These are phyloP conservation scores for Truncatella angustata DNA, from an alignment of 2,329 filamentous ascomycete genomes.

Conservation along the genomic window DNA sequence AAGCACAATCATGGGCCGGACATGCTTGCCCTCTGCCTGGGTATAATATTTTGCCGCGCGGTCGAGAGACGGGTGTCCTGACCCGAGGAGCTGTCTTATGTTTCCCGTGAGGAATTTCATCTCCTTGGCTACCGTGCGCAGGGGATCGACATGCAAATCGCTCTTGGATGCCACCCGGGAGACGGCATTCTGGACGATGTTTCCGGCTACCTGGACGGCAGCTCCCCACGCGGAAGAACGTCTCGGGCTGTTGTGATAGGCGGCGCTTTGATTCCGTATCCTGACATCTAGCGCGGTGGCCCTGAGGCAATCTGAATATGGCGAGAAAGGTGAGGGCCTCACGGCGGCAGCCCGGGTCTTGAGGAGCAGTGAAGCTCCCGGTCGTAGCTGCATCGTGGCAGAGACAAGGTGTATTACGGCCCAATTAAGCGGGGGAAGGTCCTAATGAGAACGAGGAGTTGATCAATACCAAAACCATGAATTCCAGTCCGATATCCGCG, in stretches of 20 bases:
- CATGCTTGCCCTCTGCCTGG: conserved; percentile 92
- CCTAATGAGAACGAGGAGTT: not conserved
- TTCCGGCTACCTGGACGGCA: conserved; percentile 68
- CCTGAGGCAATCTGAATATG: conserved; percentile 38
- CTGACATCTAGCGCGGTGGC: conserved; percentile 29
- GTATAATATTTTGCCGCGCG: conserved; percentile 98
- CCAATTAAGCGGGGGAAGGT: conserved; percentile 2
- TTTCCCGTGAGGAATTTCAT: conserved; percentile 95
- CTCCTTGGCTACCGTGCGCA: conserved; percentile 89
- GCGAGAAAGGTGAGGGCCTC: conserved; percentile 33
- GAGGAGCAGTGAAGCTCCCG: conserved; percentile 50
- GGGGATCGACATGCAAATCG: conserved; percentile 77
- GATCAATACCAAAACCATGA: not conserved
- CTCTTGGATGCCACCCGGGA: conserved; percentile 51
- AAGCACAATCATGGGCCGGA: conserved; percentile 89
- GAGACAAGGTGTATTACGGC: conserved; percentile 5
- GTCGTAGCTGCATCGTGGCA: conserved; percentile 52
- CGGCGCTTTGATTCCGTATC: conserved; percentile 29
- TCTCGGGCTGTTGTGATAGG: conserved; percentile 44
- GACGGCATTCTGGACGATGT: conserved; percentile 68
- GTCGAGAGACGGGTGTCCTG: conserved; percentile 90
- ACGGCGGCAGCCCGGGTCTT: conserved; percentile 34
- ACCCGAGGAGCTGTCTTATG: conserved; percentile 88
- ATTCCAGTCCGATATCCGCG: not conserved
- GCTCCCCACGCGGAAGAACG: conserved; percentile 70